Evolutionary conservation across 192 early-diverging fungal species (phyloP).

Genomic region (Backusella mclennaniae): DNA sequence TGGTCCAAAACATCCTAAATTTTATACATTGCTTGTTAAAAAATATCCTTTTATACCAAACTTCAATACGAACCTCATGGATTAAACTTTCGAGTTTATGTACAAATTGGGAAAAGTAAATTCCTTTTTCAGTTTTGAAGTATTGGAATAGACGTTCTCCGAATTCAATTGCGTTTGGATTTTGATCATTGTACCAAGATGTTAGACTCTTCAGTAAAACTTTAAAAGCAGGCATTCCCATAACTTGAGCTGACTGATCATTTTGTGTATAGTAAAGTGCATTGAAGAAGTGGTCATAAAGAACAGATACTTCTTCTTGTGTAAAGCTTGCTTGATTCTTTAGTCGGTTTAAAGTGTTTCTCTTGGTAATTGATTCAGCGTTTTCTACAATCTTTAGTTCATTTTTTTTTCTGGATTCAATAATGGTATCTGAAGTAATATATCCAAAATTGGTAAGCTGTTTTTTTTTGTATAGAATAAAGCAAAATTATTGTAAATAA

Average conservation of each 20-base stretch:
- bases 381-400: conserved; percentile 78
- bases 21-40: conserved; percentile 11
- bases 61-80: conserved; percentile 66
- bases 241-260: conserved; percentile 39
- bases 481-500: neutral
- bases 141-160: conserved; percentile 17
- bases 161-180: conserved; percentile 1
- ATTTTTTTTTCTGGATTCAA: conserved; percentile 66
- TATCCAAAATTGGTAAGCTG: conserved; percentile 77
- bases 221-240: conserved; percentile 59
- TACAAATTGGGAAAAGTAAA: conserved; percentile 70
- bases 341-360: conserved; percentile 68
- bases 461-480: neutral
- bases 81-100: conserved; percentile 59
- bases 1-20: conserved; percentile 28
- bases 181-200: conserved; percentile 38
- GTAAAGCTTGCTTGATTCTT: conserved; percentile 61
- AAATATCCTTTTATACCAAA: conserved; percentile 50
- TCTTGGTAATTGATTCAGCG: conserved; percentile 76
- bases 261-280: conserved; percentile 57
- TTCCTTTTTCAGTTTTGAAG: conserved; percentile 30
- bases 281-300: conserved; percentile 77
- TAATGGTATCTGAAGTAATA: conserved; percentile 62
- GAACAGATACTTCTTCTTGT: conserved; percentile 68
- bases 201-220: conserved; percentile 59